These are phyloP conservation scores for Priceomyces medius DNA, from an alignment of 805 yeast species.

Conservation along the genomic window DNA sequence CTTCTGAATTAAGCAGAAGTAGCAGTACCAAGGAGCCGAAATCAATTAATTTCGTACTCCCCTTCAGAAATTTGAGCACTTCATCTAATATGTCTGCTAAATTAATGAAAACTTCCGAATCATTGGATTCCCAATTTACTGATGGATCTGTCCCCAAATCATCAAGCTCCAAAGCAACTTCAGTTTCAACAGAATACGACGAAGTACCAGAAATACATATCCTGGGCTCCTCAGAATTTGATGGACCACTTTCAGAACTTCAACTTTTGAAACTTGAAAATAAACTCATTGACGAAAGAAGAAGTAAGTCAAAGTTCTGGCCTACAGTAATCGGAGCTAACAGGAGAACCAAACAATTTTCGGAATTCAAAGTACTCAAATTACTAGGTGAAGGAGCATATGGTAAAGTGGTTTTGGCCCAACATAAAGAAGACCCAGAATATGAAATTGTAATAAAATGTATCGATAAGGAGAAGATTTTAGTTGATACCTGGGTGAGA, in stretches of 20 bases:
- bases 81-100: neutral
- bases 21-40: slow-evolving; percentile 35
- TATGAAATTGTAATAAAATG: slow-evolving; percentile 81
- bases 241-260: slow-evolving; percentile 36
- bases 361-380: slow-evolving; percentile 69
- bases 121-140: slow-evolving; percentile 5
- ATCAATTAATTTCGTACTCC: neutral
- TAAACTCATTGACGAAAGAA: slow-evolving; percentile 38
- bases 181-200: slow-evolving; percentile 1
- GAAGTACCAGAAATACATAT: slow-evolving; percentile 3
- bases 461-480: slow-evolving; percentile 85
- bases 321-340: slow-evolving; percentile 58
- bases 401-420: slow-evolving; percentile 85
- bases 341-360: slow-evolving; percentile 68
- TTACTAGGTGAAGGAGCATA: slow-evolving; percentile 96
- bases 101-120: neutral
- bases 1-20: slow-evolving; percentile 29
- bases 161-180: slow-evolving; percentile 8
- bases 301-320: slow-evolving; percentile 41
- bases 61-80: neutral
- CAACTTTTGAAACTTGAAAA: slow-evolving; percentile 47
- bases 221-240: slow-evolving; percentile 10
- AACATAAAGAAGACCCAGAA: slow-evolving; percentile 58
- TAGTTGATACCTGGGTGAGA: slow-evolving; percentile 97
- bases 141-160: slow-evolving; percentile 3